These are phyloP conservation scores for Metschnikowia rubicola DNA, from an alignment of 805 yeast genomes.

Conservation along the genomic window DNA sequence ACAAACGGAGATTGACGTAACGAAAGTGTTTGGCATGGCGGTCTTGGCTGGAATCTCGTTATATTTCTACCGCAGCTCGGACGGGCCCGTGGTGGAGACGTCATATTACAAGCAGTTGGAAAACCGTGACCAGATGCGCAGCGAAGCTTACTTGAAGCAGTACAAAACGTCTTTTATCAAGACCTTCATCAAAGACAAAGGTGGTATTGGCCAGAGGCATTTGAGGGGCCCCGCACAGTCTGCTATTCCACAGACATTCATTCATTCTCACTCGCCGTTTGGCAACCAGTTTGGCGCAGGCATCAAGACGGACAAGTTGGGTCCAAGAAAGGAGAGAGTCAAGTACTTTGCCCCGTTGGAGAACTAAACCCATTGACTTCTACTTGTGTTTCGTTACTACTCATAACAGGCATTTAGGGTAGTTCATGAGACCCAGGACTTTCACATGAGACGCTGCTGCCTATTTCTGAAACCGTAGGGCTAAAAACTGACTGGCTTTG, in stretches of 20 bases:
- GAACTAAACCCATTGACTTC: constrained; percentile 6
- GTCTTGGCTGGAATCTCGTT: constrained; percentile 36
- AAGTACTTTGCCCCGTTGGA: constrained; percentile 38
- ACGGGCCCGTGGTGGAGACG: constrained; percentile 36
- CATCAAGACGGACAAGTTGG: constrained; percentile 40
- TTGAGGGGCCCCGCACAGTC: constrained; percentile 33
- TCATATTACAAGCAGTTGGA: constrained; percentile 32
- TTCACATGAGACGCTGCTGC: no score
- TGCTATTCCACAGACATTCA: constrained; percentile 30
- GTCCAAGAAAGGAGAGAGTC: constrained; percentile 44
- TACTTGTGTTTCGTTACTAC: neutral
- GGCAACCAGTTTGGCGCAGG: constrained; percentile 44
- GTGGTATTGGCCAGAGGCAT: constrained; percentile 44
- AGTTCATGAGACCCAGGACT: no score
- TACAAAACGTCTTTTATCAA: constrained; percentile 42
- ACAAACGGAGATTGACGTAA: constrained; percentile 34
- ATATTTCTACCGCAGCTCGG: constrained; percentile 18
- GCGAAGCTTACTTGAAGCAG: constrained; percentile 34
- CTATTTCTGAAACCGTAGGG: no score
- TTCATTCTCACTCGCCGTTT: constrained; percentile 39
- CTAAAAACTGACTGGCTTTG: neutral
- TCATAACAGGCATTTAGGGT: neutral
- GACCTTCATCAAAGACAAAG: constrained; percentile 41
- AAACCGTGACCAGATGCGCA: constrained; percentile 33
- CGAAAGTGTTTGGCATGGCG: constrained; percentile 42